Conservation (phyloP, 2,329 filamentous ascomycete genomes). For the Neofusicoccum umdonicola region DNA sequence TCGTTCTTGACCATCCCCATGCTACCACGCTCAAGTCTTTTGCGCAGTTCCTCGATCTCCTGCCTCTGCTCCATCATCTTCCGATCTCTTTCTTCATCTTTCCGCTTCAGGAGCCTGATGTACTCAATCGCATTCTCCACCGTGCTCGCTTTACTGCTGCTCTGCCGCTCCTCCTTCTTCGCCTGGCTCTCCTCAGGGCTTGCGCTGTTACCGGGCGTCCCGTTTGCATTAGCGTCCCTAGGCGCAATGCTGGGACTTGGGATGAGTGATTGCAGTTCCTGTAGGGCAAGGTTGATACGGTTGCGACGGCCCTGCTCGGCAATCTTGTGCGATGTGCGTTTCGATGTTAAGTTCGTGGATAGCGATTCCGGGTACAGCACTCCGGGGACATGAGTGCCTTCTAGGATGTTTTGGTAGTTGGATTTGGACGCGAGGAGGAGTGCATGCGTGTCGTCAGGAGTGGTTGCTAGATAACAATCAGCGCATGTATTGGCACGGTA, state of each 20-base stretch:
- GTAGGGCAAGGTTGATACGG: conserved; percentile 88
- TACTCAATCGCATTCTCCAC: conserved; percentile 97
- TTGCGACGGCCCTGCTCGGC: conserved; percentile 95
- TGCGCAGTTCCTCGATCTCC: conserved; percentile 50
- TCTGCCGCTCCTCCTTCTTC: conserved; percentile 46
- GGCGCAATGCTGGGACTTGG: conserved; percentile 51
- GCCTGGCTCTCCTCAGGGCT: conserved; percentile 23
- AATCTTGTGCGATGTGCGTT: conserved; percentile 96
- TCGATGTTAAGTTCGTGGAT: conserved; percentile 90
- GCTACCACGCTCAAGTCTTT: conserved; percentile 23
- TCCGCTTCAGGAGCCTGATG: conserved; percentile 78
- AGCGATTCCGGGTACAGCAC: conserved; percentile 87
- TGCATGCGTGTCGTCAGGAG: conserved; percentile 60
- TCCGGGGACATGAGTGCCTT: conserved; percentile 86
- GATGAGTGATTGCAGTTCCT: conserved; percentile 86
- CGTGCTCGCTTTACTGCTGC: conserved; percentile 90
- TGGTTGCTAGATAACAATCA: background rate
- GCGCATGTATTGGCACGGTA: background rate
- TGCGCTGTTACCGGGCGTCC: conserved; percentile 30
- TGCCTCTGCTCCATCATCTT: conserved; percentile 65
- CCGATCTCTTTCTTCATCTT: conserved; percentile 64
- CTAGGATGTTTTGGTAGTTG: conserved; percentile 96
- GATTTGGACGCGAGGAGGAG: conserved; percentile 88
- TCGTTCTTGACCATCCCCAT: background rate
- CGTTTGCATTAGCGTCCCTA: conserved; percentile 33